These are phyloP conservation scores for Russula griseocarnosa DNA, from an alignment of 768 basidiomycete species.

Conservation along the genomic window DNA sequence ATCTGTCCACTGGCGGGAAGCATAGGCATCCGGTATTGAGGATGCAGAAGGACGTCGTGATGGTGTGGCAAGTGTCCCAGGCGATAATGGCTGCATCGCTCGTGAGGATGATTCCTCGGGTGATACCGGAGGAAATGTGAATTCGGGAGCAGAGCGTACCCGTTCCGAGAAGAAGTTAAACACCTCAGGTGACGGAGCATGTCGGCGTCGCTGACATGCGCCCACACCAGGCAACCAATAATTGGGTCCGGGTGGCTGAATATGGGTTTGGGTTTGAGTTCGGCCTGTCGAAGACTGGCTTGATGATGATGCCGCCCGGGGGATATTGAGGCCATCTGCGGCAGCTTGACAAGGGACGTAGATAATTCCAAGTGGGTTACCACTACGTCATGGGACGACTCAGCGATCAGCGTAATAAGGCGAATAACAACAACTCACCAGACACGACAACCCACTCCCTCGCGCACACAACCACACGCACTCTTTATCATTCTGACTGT, in stretches of 20 bases:
- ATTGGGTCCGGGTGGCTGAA: slow-evolving; percentile 31
- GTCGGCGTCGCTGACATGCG: slow-evolving; percentile 14
- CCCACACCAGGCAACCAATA: slow-evolving; percentile 32
- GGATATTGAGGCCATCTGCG: slow-evolving; percentile 44
- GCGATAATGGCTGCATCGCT: slow-evolving; percentile 2
- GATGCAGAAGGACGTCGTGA: slow-evolving; percentile 4
- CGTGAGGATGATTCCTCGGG: background rate
- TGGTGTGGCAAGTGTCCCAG: background rate
- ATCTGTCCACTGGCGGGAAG: slow-evolving; percentile 16
- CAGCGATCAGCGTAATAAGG: slow-evolving; percentile 5
- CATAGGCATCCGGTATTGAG: slow-evolving; percentile 1
- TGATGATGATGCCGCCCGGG: slow-evolving; percentile 38
- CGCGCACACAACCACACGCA: slow-evolving; percentile 61
- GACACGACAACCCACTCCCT: slow-evolving; percentile 62
- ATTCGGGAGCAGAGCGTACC: slow-evolving; percentile 22
- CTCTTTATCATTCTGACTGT: slow-evolving; percentile 50
- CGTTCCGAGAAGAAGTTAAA: slow-evolving; percentile 24
- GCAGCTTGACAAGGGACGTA: slow-evolving; percentile 59
- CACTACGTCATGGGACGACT: slow-evolving; percentile 38
- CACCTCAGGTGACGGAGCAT: slow-evolving; percentile 4
- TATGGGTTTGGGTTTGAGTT: slow-evolving; percentile 31
- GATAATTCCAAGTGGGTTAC: slow-evolving; percentile 60
- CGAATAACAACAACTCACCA: slow-evolving; percentile 40
- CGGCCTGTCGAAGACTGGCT: slow-evolving; percentile 31
- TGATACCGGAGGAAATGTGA: slow-evolving; percentile 6